A percentile compares a stretch with the other conserved stretches of the same genome.
These are phyloP conservation scores for Fagopyrum homotropicum DNA, from an alignment of 148 eudicot species.

Conservation along the genomic window DNA sequence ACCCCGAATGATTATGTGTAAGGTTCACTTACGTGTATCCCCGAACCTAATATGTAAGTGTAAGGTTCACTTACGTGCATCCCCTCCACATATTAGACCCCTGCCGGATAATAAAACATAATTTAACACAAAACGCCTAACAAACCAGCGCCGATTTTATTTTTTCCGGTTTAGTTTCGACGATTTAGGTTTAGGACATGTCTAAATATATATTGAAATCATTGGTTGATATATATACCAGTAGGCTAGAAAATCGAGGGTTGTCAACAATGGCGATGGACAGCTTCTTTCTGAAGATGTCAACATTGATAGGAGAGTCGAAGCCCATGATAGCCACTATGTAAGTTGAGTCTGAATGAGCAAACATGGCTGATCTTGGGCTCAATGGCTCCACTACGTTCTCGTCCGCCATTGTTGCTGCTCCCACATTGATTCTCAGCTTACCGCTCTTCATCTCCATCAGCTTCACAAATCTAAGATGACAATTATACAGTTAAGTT, in stretches of 20 bases:
- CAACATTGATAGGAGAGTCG: not conserved
- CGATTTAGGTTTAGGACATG: too few relatives aligned
- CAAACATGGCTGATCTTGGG: not conserved
- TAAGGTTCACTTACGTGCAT: too few relatives aligned
- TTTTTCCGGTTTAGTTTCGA: too few relatives aligned
- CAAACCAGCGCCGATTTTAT: too few relatives aligned
- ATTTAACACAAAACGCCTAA: too few relatives aligned
- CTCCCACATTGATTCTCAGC: not conserved
- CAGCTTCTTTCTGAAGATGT: not conserved
- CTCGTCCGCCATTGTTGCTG: not conserved
- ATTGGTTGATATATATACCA: not conserved
- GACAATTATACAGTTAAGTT: not conserved
- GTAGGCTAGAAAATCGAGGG: not conserved
- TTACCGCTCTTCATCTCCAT: not conserved
- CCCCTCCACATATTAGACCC: too few relatives aligned
- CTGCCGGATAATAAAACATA: too few relatives aligned
- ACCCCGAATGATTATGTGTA: too few relatives aligned
- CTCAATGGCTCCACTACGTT: not conserved
- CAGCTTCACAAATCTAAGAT: not conserved
- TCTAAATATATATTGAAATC: too few relatives aligned
- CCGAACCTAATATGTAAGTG: too few relatives aligned
- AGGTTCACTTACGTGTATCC: too few relatives aligned
- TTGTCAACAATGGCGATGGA: not conserved
- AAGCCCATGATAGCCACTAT: slow-evolving; percentile 3
- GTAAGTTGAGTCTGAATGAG: not conserved